These are phyloP conservation scores for Dipodascopsis uninucleata DNA, from an alignment of 805 yeast genomes.

Conservation along the genomic window DNA sequence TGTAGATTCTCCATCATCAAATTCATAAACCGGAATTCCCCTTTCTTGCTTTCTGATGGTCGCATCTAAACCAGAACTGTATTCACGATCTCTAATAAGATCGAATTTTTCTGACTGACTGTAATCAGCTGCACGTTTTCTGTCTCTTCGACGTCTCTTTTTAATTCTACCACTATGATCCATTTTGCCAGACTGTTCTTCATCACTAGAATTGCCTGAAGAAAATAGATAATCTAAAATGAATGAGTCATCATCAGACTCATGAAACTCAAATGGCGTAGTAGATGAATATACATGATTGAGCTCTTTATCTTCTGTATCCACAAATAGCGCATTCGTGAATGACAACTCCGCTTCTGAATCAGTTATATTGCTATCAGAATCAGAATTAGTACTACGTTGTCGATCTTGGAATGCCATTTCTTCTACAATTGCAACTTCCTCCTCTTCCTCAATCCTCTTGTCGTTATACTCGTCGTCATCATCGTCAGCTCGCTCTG, in stretches of 20 bases:
- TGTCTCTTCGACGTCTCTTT: constrained; percentile 15
- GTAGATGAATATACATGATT: constrained; percentile 28
- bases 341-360: constrained; percentile 25
- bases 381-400: constrained; percentile 27
- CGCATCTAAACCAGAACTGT: constrained; percentile 36
- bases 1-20: constrained; percentile 76
- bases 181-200: constrained; percentile 22
- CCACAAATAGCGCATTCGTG: constrained; percentile 30
- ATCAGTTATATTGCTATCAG: constrained; percentile 32
- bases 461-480: constrained; percentile 42
- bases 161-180: constrained; percentile 8
- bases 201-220: constrained; percentile 38
- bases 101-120: constrained; percentile 30
- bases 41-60: constrained; percentile 21
- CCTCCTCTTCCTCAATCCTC: constrained; percentile 36
- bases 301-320: constrained; percentile 29
- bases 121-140: constrained; percentile 5
- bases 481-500: constrained; percentile 14
- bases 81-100: constrained; percentile 33
- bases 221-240: constrained; percentile 72
- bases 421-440: constrained; percentile 31
- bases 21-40: constrained; percentile 34
- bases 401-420: constrained; percentile 12
- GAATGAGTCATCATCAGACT: constrained; percentile 60
- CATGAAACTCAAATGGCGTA: constrained; percentile 30